Percentiles rank a stretch among this genome's conserved stretches.
phyloP scores from a whole-genome alignment of 148 eudicot species.

The Cornus controversa region DNA sequence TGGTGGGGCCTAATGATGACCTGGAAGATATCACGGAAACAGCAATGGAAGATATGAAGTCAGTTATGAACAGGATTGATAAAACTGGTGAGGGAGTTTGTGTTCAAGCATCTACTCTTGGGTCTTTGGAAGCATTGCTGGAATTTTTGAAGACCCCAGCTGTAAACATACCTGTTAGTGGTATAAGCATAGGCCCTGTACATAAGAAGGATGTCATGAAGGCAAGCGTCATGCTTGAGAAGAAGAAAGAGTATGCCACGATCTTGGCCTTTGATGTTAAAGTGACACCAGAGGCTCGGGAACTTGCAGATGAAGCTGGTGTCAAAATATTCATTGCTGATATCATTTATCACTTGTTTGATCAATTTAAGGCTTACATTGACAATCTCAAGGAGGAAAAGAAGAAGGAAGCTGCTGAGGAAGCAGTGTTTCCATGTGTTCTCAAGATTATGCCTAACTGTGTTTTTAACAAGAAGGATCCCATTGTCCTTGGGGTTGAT shows the following conservation, averaged over 20 bases:
- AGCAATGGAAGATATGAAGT: slow-evolving; percentile 79
- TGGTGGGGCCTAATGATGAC: slow-evolving; percentile 87
- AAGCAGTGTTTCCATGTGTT: slow-evolving; percentile 90
- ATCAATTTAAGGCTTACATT: slow-evolving; percentile 88
- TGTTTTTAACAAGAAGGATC: slow-evolving; percentile 83
- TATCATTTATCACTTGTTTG: slow-evolving; percentile 81
- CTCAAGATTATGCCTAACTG: slow-evolving; percentile 73
- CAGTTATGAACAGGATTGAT: slow-evolving; percentile 83
- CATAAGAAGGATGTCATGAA: slow-evolving; percentile 95
- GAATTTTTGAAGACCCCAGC: slow-evolving; percentile 84
- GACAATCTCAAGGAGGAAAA: slow-evolving; percentile 85
- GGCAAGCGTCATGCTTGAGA: slow-evolving; percentile 97
- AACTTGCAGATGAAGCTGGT: slow-evolving; percentile 84
- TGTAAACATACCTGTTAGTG: slow-evolving; percentile 89
- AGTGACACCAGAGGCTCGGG: slow-evolving; percentile 90
- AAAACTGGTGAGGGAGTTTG: slow-evolving; percentile 90
- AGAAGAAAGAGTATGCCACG: slow-evolving; percentile 91
- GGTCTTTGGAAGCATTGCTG: slow-evolving; percentile 85
- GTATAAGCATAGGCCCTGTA: slow-evolving; percentile 91
- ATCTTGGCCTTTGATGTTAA: slow-evolving; percentile 97
- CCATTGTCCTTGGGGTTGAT: slow-evolving; percentile 90
- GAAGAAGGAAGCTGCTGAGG: slow-evolving; percentile 89
- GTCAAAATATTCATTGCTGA: slow-evolving; percentile 81
- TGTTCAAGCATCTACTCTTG: slow-evolving; percentile 97
- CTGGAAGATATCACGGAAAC: slow-evolving; percentile 59